A percentile compares a stretch with the other conserved stretches of the same genome.
phyloP scores from a whole-genome alignment of 768 basidiomycete species.

The Leccinum incarnatum region DNA sequence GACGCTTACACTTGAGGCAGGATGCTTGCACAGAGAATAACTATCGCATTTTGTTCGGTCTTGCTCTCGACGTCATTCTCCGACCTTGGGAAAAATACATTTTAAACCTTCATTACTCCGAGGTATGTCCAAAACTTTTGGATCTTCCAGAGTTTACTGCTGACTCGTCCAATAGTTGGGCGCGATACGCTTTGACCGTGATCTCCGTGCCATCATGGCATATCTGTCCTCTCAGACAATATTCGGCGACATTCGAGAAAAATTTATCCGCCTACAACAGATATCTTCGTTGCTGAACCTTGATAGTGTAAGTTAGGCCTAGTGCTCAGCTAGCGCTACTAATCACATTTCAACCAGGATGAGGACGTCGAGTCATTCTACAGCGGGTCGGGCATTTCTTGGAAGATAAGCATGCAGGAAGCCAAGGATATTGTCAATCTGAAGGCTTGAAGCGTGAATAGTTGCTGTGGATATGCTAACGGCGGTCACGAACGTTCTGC shows the following conservation, averaged over 20 bases:
- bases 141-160: not conserved
- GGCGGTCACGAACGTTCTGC: not conserved
- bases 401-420: slow-evolving; percentile 78
- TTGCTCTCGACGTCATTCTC: slow-evolving; percentile 85
- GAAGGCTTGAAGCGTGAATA: slow-evolving; percentile 35
- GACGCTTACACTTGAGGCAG: slow-evolving; percentile 37
- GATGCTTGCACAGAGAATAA: slow-evolving; percentile 86
- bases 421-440: slow-evolving; percentile 67
- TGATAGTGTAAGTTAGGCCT: slow-evolving; percentile 52
- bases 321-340: not conserved
- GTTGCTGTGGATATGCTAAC: too few relatives aligned
- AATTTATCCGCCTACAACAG: slow-evolving; percentile 89
- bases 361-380: slow-evolving; percentile 96
- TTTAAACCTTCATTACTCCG: slow-evolving; percentile 77
- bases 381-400: slow-evolving; percentile 86
- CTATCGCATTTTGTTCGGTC: slow-evolving; percentile 80
- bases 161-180: slow-evolving; percentile 61
- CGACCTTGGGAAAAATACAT: slow-evolving; percentile 94
- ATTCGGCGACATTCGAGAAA: slow-evolving; percentile 89
- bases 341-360: slow-evolving; percentile 50
- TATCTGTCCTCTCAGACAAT: slow-evolving; percentile 86
- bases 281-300: slow-evolving; percentile 90
- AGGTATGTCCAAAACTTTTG: slow-evolving; percentile 47
- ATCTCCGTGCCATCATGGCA: slow-evolving; percentile 77
- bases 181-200: slow-evolving; percentile 92